Evolutionary conservation across 2,329 filamentous ascomycete genomes (phyloP).

Genomic region (Colletotrichum tabaci): DNA sequence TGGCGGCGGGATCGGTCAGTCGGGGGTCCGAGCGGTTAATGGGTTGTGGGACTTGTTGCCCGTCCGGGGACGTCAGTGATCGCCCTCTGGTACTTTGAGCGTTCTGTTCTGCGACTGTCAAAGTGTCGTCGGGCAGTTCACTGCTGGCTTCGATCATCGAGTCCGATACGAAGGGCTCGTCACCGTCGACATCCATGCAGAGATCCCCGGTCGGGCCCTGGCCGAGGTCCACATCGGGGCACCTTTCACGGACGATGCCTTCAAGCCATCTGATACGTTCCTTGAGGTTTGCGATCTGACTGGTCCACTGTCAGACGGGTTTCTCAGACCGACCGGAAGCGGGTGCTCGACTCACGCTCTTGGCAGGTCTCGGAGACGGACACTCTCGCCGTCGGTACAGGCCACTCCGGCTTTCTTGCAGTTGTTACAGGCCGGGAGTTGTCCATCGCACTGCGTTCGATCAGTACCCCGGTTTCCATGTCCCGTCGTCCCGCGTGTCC

Average conservation of each 20-base stretch:
- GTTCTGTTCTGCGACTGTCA: neutral
- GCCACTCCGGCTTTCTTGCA: constrained; percentile 58
- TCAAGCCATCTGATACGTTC: constrained; percentile 63
- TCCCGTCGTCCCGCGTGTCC: neutral
- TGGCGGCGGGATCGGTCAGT: constrained; percentile 43
- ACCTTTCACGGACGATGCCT: constrained; percentile 57
- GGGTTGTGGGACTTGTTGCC: constrained; percentile 37
- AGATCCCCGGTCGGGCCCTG: constrained; percentile 22
- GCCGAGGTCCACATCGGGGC: constrained; percentile 59
- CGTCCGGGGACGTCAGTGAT: constrained; percentile 3
- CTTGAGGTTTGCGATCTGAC: constrained; percentile 53
- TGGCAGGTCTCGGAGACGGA: constrained; percentile 56
- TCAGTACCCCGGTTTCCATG: constrained; percentile 11
- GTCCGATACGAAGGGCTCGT: constrained; percentile 12
- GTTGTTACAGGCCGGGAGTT: constrained; percentile 57
- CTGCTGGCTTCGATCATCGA: constrained; percentile 41
- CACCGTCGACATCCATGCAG: constrained; percentile 22
- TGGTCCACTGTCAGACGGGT: neutral
- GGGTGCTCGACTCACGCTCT: constrained; percentile 52
- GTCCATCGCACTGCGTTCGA: constrained; percentile 59
- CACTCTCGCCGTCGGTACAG: constrained; percentile 62
- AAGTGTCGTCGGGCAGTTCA: constrained; percentile 39
- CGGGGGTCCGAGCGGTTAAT: constrained; percentile 31
- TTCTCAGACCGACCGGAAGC: too few relatives aligned
- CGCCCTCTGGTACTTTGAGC: neutral